These are phyloP conservation scores for Phalaenopsis equestris DNA, from an alignment of 106 monocot genomes.

Conservation along the genomic window DNA sequence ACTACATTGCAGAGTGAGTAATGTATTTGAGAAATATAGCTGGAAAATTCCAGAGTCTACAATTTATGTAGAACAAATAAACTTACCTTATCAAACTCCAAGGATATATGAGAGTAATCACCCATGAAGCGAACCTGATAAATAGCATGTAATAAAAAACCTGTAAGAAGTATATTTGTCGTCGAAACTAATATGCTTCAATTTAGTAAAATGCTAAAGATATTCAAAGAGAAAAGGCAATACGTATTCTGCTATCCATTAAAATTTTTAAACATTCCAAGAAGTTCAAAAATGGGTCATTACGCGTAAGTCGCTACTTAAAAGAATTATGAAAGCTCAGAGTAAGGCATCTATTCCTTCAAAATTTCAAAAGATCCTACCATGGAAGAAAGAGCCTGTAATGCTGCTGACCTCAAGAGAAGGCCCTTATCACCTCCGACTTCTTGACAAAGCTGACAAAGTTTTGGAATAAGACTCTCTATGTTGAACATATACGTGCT, in stretches of 20 bases:
- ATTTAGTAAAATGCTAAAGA: neutral
- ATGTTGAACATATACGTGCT: constrained; percentile 90
- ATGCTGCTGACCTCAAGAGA: constrained; percentile 53
- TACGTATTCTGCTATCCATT: too few species aligned
- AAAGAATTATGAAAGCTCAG: neutral
- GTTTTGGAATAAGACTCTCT: constrained; percentile 82
- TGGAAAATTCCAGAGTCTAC: neutral
- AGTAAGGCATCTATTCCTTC: neutral
- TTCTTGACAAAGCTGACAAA: constrained; percentile 79
- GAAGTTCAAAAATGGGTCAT: neutral
- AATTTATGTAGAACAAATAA: neutral
- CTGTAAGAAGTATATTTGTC: neutral
- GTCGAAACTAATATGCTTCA: neutral
- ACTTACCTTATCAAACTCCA: constrained; percentile 82
- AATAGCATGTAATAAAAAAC: constrained; percentile 10
- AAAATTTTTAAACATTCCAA: neutral
- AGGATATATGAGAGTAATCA: constrained; percentile 72
- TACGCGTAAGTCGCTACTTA: neutral
- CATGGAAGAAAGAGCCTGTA: constrained; percentile 91
- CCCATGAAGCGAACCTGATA: constrained; percentile 81
- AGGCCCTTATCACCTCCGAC: constrained; percentile 45
- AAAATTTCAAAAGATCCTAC: constrained; percentile 26
- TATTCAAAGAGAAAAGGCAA: neutral
- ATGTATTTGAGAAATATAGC: neutral
- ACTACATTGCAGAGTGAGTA: neutral